Base-by-base conservation (phyloP, 2,329 filamentous ascomycete genomes). In the Aspergillus vadensis region DNA sequence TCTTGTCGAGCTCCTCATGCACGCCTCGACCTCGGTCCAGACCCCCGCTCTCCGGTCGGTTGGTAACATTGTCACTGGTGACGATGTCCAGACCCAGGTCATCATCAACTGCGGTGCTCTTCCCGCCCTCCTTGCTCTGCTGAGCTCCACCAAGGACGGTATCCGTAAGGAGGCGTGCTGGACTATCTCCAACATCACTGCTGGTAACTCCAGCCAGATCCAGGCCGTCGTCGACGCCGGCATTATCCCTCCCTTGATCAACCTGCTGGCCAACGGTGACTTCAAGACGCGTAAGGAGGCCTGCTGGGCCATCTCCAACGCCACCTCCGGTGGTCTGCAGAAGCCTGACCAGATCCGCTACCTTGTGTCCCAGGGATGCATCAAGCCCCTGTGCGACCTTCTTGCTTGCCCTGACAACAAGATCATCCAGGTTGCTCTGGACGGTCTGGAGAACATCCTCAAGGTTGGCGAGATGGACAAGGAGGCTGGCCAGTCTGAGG, bases 401-500 rank as follows among this genome's bases (percentile, higher is more conserved):
- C 87, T 99, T 59, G 88, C 87, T 41, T 99, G 95, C 84, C 96
- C 96, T 30, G 95, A 99, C 80, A 99, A 99, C 83, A 99, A 99
- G 87, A 99, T 99, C 76, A 99, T 99, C 71, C 95, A 99, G 80
- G 95, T 99, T 67, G 95, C 95, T 66, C 87, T 99, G 52, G 95
- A 99, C 73, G 95, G 95, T 57, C 85, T 99, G 58, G 95, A 99
- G 88, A 99, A 99, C 81, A 98, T 99, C 67, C 88, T 99, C 74
- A 99, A 99, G 89, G 95, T 99, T 65, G 95, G 95, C 57, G 95
- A 99, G 72, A 92, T 98, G 82, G 95, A 99, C 82, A 97, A 97
- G 85, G 92, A 97, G 80, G 86, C 92, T 65, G 79, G 82, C 43
- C 86, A 88, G 54, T 50, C 69, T 55, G 77, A 78, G 41, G 66